Base-by-base conservation (phyloP, 164 flowering plant species). In the Liquidambar formosana region DNA sequence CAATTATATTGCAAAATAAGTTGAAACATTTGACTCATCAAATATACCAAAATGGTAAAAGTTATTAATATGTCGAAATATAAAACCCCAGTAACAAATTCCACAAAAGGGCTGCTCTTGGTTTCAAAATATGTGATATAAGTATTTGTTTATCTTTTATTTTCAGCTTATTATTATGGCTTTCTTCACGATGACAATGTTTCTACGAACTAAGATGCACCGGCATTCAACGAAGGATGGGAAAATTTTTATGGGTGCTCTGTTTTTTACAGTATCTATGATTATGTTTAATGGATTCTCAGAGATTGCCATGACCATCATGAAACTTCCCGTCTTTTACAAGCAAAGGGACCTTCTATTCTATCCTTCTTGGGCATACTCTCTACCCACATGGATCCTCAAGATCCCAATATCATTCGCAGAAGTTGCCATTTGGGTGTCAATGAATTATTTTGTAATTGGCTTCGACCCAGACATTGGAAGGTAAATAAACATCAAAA, bases 261-360 rank as follows among this genome's bases (percentile, higher is more conserved):
- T 84, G 15, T 81, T 81, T 60, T 83, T 77, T 61, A n/a, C 74
- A 28, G 72, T 85, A 44, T 26, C 72, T n/a, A 65, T 69, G 72
- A 52, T 70, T 27, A 76, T 84, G 85, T 85, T 85, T 60, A 85
- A 81, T 66, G 88, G 89, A 27, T 63, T 83, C 59, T 25, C 88
- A 10, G 91, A 87, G 74, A 64, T 87, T 62, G 15, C 83, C 26
- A 74, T 87, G 83, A 79, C 85, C 4, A 67, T 87, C n/a, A 56
- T 46, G 4, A 87, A 85, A 72, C 85, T 87, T 67, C 91, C 86
- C 22, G 80, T 79, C 11, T 81, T 81, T 56, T 83, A 75, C 79
- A 82, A 82, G 81, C 88, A 85, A 66, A 71, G 88, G 59, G 86
- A 85, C 63, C 82, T 81, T 61, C 77, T 72, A 41, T 85, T 85